Base-by-base conservation (phyloP, 768 basidiomycete genomes). In the Sutorius australiensis region DNA sequence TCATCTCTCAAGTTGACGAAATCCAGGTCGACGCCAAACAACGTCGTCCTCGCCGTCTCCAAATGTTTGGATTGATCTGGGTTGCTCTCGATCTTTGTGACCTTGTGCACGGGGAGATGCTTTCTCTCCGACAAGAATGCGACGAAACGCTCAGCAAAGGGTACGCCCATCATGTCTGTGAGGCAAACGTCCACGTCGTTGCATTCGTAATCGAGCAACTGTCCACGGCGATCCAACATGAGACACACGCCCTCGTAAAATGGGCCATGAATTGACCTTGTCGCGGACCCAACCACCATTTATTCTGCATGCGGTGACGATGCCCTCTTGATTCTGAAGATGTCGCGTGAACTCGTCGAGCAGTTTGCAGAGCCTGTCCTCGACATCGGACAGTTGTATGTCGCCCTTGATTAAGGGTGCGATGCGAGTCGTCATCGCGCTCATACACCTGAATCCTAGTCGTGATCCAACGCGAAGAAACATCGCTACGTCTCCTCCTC, bases 251-350 rank as follows among this genome's bases (percentile, higher is more conserved):
- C 28, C 47, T 28, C 24, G 37, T 37, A 8, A 46, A 34, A 38
- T 30, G 46, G 54, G 59, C 16, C 63, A 34, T 17, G 4, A 27
- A 67, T 73, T 60, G 55, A 94, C 95, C 86, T 99, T 99, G 71
- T 99, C 97, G 63, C 97, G 78, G 41, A 98, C 97, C 97, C 97
- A 99, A 17, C 97, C 97, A 16, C 97, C 97, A 11, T 94, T 97
- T 43, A 99, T 90, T 59, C 97, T 80, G 67, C 95, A 95, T 1
- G 81, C 78, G 0, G 83, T 84, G 5, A 71, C 68, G 19, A 83
- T 75, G 10, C 76, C 77, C 46, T 81, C 76, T 32, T 79, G 74
- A 51, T 73, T 67, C 51, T 75, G 77, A 59, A 87, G 72, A 58
- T 80, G 72, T 13, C 67, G 71, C 6, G 86, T 81, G 66, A 89